These are phyloP conservation scores for Stylosanthes scabra DNA, from an alignment of 331 rosid genomes.

Conservation along the genomic window DNA sequence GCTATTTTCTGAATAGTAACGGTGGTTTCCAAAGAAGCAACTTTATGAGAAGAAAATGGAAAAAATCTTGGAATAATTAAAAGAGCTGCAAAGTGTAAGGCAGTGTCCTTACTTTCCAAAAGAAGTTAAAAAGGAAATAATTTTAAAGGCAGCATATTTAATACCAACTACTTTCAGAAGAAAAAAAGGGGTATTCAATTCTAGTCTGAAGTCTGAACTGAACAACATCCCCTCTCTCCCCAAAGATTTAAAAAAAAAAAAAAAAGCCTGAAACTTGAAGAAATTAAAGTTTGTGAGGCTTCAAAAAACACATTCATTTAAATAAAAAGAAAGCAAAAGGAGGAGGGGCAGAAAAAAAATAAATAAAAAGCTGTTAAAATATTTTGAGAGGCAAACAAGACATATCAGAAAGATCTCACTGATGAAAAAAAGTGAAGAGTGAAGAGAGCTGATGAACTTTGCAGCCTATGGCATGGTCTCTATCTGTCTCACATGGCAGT, in stretches of 20 bases:
- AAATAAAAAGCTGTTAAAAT: slow-evolving; percentile 31
- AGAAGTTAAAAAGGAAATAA: not conserved
- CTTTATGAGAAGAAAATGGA: slow-evolving; percentile 14
- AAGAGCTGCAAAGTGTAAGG: slow-evolving; percentile 32
- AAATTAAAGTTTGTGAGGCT: not conserved
- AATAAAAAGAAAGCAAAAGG: too few species aligned
- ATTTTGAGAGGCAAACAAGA: slow-evolving; percentile 34
- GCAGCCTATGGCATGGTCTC: not conserved
- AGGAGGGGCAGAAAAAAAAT: too few species aligned
- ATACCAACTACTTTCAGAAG: not conserved
- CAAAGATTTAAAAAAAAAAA: not conserved
- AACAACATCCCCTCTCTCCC: not conserved
- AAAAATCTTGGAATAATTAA: not conserved
- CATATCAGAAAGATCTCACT: slow-evolving; percentile 32
- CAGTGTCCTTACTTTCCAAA: slow-evolving; percentile 16
- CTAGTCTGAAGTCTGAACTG: not conserved
- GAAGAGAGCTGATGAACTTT: slow-evolving; percentile 10
- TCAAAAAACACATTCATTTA: not conserved
- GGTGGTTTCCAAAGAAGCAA: slow-evolving; percentile 36
- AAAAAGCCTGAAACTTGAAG: slow-evolving; percentile 6
- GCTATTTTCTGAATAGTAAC: not conserved
- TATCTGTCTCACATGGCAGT: slow-evolving; percentile 16
- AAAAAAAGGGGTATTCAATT: too few species aligned
- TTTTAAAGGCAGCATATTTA: not conserved
- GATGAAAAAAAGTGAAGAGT: slow-evolving; percentile 39